These are phyloP conservation scores for Aspergillus carbonarius DNA, from an alignment of 2,329 filamentous ascomycete species.

Conservation along the genomic window DNA sequence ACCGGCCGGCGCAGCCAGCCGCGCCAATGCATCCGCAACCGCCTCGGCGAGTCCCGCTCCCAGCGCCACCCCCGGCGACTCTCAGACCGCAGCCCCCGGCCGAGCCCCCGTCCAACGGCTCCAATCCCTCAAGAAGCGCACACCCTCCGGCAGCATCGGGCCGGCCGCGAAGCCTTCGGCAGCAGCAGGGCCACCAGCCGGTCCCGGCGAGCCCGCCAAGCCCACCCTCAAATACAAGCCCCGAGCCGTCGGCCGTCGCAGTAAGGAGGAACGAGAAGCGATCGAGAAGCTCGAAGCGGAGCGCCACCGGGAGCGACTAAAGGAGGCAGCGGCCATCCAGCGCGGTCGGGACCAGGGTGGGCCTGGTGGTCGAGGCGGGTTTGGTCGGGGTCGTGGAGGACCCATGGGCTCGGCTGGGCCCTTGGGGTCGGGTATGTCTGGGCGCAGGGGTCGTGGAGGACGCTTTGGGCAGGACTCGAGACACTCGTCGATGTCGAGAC, in stretches of 20 bases:
- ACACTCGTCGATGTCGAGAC: constrained; percentile 28
- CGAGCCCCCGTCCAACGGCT: constrained; percentile 43
- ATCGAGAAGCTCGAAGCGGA: constrained; percentile 44
- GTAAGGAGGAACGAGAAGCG: constrained; percentile 48
- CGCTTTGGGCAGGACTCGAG: constrained; percentile 25
- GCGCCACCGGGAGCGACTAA: constrained; percentile 39
- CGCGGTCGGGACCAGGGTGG: constrained; percentile 31
- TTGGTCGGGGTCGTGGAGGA: constrained; percentile 32
- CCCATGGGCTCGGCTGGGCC: constrained; percentile 29
- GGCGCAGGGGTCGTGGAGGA: constrained; percentile 25
- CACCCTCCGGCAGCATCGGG: constrained; percentile 37
- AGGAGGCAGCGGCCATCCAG: constrained; percentile 42
- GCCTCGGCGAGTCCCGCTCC: constrained; percentile 17
- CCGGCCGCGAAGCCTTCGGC: constrained; percentile 12
- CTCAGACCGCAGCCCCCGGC: constrained; percentile 9
- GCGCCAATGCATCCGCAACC: constrained; percentile 15
- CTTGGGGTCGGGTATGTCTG: constrained; percentile 28
- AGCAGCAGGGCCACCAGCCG: constrained; percentile 14
- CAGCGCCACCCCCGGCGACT: constrained; percentile 8
- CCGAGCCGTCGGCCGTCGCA: constrained; percentile 41
- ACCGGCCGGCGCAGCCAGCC: constrained; percentile 19
- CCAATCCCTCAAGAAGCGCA: constrained; percentile 43
- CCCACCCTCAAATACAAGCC: constrained; percentile 46
- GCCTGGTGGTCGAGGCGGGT: constrained; percentile 31
- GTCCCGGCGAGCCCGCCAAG: constrained; percentile 32